Evolutionary conservation across 2,329 filamentous ascomycete genomes (phyloP).

Genomic region (Sclerotinia spermophila): DNA sequence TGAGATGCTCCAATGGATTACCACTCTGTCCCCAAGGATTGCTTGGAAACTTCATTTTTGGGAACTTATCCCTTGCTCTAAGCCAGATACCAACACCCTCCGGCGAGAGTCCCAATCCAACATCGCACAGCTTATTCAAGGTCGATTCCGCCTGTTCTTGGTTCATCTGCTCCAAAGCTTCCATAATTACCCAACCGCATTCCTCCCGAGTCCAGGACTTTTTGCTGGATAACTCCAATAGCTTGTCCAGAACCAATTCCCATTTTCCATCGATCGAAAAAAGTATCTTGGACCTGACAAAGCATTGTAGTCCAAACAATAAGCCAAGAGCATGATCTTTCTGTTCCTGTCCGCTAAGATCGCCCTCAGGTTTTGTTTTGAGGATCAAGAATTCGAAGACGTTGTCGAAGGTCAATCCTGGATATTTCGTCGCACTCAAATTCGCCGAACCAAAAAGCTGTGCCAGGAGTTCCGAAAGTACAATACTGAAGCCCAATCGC

Average conservation of each 20-base stretch:
- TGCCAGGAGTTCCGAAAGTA: slow-evolving; percentile 74
- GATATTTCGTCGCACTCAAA: slow-evolving; percentile 46
- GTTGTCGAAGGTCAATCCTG: slow-evolving; percentile 55
- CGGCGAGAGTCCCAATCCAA: slow-evolving; percentile 71
- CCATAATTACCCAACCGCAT: slow-evolving; percentile 77
- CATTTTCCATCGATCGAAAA: slow-evolving; percentile 59
- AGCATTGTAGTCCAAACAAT: slow-evolving; percentile 81
- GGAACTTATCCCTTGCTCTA: slow-evolving; percentile 60
- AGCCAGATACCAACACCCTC: slow-evolving; percentile 92
- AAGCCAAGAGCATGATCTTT: slow-evolving; percentile 81
- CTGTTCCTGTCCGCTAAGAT: slow-evolving; percentile 67
- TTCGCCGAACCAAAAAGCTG: slow-evolving; percentile 59
- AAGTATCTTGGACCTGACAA: slow-evolving; percentile 74
- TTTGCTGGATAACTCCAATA: slow-evolving; percentile 71
- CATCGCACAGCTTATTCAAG: slow-evolving; percentile 57
- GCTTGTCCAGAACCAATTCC: slow-evolving; percentile 64
- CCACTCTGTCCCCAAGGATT: slow-evolving; percentile 66
- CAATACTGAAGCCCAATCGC: slow-evolving; percentile 83
- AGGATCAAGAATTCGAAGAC: slow-evolving; percentile 52
- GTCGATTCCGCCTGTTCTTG: slow-evolving; percentile 55
- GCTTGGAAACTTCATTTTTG: slow-evolving; percentile 59
- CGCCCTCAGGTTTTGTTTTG: slow-evolving; percentile 53
- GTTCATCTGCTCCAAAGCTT: slow-evolving; percentile 62
- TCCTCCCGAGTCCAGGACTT: slow-evolving; percentile 89
- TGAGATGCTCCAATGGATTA: slow-evolving; percentile 70